Evolutionary conservation across 2,329 filamentous ascomycete genomes (phyloP), one percentile per base, ranked within the genome.

Genomic region (Penicillium sp.): DNA sequence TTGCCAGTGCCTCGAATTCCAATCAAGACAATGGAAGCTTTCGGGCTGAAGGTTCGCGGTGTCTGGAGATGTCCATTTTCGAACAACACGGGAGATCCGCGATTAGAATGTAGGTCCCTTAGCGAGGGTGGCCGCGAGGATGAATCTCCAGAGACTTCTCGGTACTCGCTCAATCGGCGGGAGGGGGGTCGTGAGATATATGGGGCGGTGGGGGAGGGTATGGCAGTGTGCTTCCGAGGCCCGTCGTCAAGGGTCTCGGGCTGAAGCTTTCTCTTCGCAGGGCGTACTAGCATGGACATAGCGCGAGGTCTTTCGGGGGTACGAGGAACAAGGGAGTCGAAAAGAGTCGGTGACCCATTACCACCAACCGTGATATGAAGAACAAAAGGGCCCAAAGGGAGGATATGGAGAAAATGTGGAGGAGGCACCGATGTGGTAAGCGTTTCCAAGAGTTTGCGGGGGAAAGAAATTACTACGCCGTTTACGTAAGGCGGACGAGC

Each of bases 1-100:
- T 92, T 92, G 14, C 89, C 89, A 5, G 87, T 85, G 10, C 89
- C 89, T 13, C 87, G 84, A 52, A 91, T 85, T 2, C 89, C 89
- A 21, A 89, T 82, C 16, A 92, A 78, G 6, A 92, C 82, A 52
- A 92, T 85, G 1, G 89, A 91, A 2, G 87, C 85, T 76, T 89
- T 81, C 9, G 79, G 70, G 8, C 78, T 74, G 65, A 88, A 89
- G 16, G 56, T 64, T 32, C 70, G 65, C 18, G 61, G 60, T 3
- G 54, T 73, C 40, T 69, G 44, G 59, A 68, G 40, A 63, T 61
- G 57, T 1, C 61, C 51, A 40, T 54, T 58, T 16, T 69, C 65
- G 29, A 68, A 62, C 36, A 60, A 52, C 7, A 62, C 60, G 4
- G 69, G 70, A 2, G 70, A 71, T 16, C 65, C 56, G 61, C 65